Evolutionary conservation across 345 rosid genomes (phyloP).

Genomic region (Corymbia maculata): DNA sequence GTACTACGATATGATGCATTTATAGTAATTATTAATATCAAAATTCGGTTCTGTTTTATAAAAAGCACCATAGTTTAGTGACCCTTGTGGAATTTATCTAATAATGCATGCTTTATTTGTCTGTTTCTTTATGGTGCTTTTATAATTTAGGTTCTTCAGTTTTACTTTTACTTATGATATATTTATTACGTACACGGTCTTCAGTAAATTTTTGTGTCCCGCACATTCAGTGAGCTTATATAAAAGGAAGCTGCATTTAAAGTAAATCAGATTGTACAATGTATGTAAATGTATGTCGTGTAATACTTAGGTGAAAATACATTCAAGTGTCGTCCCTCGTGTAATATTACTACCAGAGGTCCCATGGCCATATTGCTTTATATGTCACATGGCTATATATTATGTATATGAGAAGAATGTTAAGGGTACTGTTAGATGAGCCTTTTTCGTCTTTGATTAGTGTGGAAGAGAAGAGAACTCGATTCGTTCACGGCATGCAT

Average conservation of each 20-base stretch:
- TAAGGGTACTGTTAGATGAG: not conserved
- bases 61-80: too few relatives aligned
- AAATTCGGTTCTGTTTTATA: not conserved
- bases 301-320: not conserved
- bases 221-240: not conserved
- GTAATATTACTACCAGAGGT: not conserved
- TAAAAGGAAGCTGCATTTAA: not conserved
- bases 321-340: not conserved
- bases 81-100: not conserved
- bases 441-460: not conserved
- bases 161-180: not conserved
- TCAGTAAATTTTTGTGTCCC: not conserved
- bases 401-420: not conserved
- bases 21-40: too few relatives aligned
- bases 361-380: not conserved
- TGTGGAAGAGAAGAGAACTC: not conserved
- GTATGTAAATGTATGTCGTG: not conserved
- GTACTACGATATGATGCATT: too few relatives aligned
- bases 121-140: not conserved
- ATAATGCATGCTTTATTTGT: too few relatives aligned
- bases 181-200: not conserved
- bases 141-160: not conserved
- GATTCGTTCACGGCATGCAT: not conserved
- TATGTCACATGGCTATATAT: too few relatives aligned
- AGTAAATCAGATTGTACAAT: not conserved